Base-by-base conservation (phyloP, 1,139 yeast species). In the Suhomyces terraborum region DNA sequence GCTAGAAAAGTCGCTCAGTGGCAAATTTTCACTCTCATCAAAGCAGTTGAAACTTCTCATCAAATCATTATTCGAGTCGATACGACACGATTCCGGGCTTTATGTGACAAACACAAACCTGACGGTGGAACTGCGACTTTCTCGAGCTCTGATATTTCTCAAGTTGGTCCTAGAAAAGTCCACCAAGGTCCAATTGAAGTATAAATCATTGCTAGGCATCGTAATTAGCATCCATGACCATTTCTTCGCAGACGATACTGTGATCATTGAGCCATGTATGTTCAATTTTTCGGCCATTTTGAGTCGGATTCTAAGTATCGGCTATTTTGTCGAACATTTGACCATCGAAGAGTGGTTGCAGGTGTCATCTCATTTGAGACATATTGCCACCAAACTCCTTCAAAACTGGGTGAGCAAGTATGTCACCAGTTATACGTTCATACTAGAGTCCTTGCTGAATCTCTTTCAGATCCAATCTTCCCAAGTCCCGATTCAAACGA, bases 261-360 rank as follows among this genome's bases (percentile, higher is more conserved):
- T n/a, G n/a, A 34, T 66, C 2, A 56, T 68, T 32, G 55, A 55
- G 10, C 77, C 80, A 0, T 62, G 69, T 21, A 56, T 66, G 1
- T 42, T 64, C 22, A 71, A 70, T 43, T 60, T 75, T 30, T 49
- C 65, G 2, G 58, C 59, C 13, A 51, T 67, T 0, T 27, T 75
- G 2, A 50, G 56, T 14, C 40, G 50, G 2, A 49, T 75, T 2
- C 46, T 75, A 7, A 49, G 52, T 6, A 49, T 59, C 32, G 62
- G 58, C 22, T 64, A 54, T 34, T 70, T 77, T 43, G 62, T 62
- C 43, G 74, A 70, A 27, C 78, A 75, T 50, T 50, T 77, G 7
- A 54, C 61, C 23, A 42, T 46, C 3, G 50, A 47, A 2, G 68
- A 65, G 13, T 73, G 77, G 70, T 33, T 38, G 8, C 49, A 46